A percentile compares a stretch with the other conserved stretches of the same genome.
Conservation (phyloP, 2,329 filamentous ascomycete species). For the Metarhizium robertsii region DNA sequence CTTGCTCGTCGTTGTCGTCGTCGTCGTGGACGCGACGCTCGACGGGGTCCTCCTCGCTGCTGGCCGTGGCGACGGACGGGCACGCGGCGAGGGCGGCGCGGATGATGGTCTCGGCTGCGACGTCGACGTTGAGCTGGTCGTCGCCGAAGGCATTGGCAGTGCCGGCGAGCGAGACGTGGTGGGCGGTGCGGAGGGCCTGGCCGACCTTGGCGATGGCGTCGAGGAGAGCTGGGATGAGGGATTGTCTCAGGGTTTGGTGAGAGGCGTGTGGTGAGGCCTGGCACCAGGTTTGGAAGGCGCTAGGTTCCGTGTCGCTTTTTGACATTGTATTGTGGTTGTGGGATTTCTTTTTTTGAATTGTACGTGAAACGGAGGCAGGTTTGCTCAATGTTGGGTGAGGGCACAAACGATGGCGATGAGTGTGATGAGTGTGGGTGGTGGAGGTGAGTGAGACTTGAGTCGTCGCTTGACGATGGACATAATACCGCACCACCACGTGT, state of each 20-base stretch:
- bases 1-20: constrained; percentile 23
- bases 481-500: too few species aligned
- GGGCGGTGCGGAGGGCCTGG: constrained; percentile 30
- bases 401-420: too few species aligned
- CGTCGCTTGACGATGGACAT: too few species aligned
- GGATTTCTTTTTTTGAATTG: not conserved
- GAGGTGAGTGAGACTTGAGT: too few species aligned
- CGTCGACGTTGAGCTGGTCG: constrained; percentile 50
- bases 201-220: constrained; percentile 35
- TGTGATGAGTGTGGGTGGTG: too few species aligned
- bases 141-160: constrained; percentile 50
- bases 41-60: constrained; percentile 52
- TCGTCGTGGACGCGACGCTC: constrained; percentile 26
- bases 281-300: not conserved
- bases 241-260: constrained; percentile 25
- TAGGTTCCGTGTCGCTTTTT: too few species aligned
- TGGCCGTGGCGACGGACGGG: constrained; percentile 37
- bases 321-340: not conserved
- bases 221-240: constrained; percentile 40
- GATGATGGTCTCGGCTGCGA: constrained; percentile 38
- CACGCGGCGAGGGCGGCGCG: constrained; percentile 34
- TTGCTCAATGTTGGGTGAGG: too few species aligned
- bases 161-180: constrained; percentile 36
- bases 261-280: constrained; percentile 9
- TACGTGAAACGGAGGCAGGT: too few species aligned